Evolutionary conservation across 2,329 filamentous ascomycete species (phyloP).

Genomic region (Lachnellula occidentalis): DNA sequence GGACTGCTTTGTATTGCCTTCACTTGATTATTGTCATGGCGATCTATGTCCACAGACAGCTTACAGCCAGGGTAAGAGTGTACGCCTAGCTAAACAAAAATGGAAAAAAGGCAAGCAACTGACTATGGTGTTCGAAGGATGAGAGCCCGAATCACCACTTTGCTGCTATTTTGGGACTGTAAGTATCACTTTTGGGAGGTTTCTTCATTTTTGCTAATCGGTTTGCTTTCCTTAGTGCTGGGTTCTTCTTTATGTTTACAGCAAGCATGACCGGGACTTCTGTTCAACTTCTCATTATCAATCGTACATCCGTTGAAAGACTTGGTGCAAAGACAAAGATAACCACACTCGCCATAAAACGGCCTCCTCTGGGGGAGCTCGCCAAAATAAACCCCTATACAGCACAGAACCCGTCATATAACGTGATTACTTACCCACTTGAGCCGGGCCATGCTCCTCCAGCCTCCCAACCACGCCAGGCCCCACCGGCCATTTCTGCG

Average conservation of each 20-base stretch:
- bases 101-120: neutral
- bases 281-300: slow-evolving; percentile 61
- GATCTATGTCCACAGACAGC: slow-evolving; percentile 51
- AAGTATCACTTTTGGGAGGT: neutral
- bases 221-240: slow-evolving; percentile 35
- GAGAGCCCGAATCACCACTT: slow-evolving; percentile 50
- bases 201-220: neutral
- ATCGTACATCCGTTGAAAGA: slow-evolving; percentile 81
- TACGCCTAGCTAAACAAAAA: neutral
- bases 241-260: slow-evolving; percentile 76
- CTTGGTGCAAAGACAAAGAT: slow-evolving; percentile 56
- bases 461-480: slow-evolving; percentile 4
- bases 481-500: neutral
- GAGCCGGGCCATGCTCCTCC: slow-evolving; percentile 6
- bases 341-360: slow-evolving; percentile 71
- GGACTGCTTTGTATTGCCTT: slow-evolving; percentile 62
- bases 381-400: slow-evolving; percentile 27
- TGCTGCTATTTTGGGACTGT: slow-evolving; percentile 43
- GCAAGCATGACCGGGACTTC: slow-evolving; percentile 71
- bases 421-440: slow-evolving; percentile 56
- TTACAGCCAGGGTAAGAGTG: slow-evolving; percentile 22
- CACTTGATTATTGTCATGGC: slow-evolving; percentile 59
- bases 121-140: slow-evolving; percentile 21
- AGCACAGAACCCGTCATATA: slow-evolving; percentile 40
- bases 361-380: slow-evolving; percentile 33